A percentile compares a stretch with the other conserved stretches of the same genome.
Conservation (phyloP, 192 early-diverging fungal genomes). For the Dimargaris verticillata region DNA sequence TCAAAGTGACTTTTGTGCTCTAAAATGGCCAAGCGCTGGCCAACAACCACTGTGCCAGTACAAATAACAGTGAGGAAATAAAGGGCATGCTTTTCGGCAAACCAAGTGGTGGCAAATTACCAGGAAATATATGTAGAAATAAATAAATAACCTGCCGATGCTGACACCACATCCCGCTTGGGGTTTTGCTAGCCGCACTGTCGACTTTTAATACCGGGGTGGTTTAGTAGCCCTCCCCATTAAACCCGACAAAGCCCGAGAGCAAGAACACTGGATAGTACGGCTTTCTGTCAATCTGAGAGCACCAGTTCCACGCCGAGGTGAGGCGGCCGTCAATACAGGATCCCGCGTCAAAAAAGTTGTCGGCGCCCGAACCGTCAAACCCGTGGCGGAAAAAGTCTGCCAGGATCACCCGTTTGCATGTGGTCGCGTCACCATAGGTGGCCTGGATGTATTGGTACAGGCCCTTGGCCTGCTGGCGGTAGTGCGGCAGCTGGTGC, state of each 20-base stretch:
- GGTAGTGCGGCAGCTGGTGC: conserved; percentile 5
- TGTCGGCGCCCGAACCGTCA: conserved; percentile 89
- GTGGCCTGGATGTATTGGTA: conserved; percentile 44
- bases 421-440: conserved; percentile 44
- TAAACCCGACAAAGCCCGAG: conserved; percentile 62
- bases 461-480: conserved; percentile 36
- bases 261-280: conserved; percentile 81
- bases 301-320: conserved; percentile 85
- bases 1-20: no score
- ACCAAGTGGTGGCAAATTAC: no score
- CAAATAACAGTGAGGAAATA: no score
- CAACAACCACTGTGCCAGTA: no score
- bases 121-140: no score
- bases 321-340: conserved; percentile 95
- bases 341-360: conserved; percentile 76
- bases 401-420: conserved; percentile 57
- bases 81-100: no score
- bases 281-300: conserved; percentile 77
- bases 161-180: no score
- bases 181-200: no score
- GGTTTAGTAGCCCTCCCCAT: conserved; percentile 33
- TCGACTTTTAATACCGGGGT: no score
- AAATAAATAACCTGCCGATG: no score
- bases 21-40: no score
- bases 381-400: conserved; percentile 96